Base-by-base conservation (phyloP, 352 stramenopile species). In the Phytophthora foliorum region DNA sequence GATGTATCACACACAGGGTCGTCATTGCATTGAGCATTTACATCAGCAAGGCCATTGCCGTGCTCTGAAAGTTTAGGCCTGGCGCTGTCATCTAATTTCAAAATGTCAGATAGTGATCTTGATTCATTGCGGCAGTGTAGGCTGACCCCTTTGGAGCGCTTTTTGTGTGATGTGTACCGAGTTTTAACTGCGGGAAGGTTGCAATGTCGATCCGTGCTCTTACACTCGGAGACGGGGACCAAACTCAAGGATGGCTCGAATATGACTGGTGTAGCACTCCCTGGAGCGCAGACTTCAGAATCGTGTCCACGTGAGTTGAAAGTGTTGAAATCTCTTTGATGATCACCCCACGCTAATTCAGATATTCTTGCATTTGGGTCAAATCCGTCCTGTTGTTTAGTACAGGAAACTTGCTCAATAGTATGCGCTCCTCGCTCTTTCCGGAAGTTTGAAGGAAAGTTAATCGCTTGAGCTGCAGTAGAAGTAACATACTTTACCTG, bases 61-160 rank as follows among this genome's bases (percentile, higher is more conserved):
- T 9, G 13, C 9, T 34, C 19, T 25, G 21, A 1, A 44, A n/a
- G 10, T 27, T 25, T 32, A 6, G 14, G 13, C 9, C 56, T 44
- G 34, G n/a, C 1, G 14, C 24, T 36, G 31, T 41, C 21, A 42
- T 13, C 51, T 32, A 77, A 39, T 21, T 64, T 14, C 42, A 77
- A 48, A 55, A 77, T 74, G 22, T 74, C 69, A 25, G 42, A n/a
- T 4, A 77, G 38, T 16, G 64, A 49, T 9, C 49, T 70, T 17
- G 21, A 38, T 34, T 71, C 69, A 13, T 42, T 59, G n/a, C 51
- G 58, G 27, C 32, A 67, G 4, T 29, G 42, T n/a, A 49, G 42
- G 22, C 32, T 21, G 4, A 67, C 29, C 44, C 71, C 54, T 53
- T 74, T 77, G 7, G 61, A 44, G 6, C 39, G 48, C 31, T 63